These are phyloP conservation scores for Pleurotus citrinopileatus DNA, from an alignment of 768 basidiomycete genomes.

Conservation along the genomic window DNA sequence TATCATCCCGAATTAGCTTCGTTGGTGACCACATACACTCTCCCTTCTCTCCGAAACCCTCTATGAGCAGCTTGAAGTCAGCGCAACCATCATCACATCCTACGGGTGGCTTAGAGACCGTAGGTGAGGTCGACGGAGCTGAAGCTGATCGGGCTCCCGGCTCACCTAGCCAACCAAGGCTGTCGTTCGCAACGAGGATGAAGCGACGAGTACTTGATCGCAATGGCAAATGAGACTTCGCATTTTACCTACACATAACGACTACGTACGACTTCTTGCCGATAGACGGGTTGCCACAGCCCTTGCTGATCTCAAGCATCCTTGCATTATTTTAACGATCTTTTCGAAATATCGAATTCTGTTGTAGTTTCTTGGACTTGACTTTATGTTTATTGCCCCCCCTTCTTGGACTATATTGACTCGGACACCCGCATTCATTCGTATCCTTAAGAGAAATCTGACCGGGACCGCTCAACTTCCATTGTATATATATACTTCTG, in stretches of 20 bases:
- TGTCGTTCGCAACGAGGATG: constrained; percentile 7
- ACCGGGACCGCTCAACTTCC: too few species aligned
- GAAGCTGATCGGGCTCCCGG: neutral
- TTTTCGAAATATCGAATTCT: neutral
- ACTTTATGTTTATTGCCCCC: neutral
- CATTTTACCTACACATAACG: neutral
- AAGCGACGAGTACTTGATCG: constrained; percentile 5
- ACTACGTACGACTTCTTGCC: neutral
- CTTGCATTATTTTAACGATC: neutral
- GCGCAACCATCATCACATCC: neutral
- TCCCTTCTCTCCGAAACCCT: constrained; percentile 5
- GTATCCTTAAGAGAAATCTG: constrained; percentile 30
- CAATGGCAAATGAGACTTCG: neutral
- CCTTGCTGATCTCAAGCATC: neutral
- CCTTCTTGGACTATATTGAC: neutral
- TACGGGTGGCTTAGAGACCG: neutral
- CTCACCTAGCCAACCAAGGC: neutral
- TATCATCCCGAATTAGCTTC: constrained; percentile 3
- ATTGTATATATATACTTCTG: too few species aligned
- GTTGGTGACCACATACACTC: constrained; percentile 2
- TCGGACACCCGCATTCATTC: too few species aligned
- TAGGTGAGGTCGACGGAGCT: neutral
- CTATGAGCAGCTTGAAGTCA: constrained; percentile 1
- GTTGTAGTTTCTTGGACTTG: neutral
- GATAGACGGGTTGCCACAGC: neutral